phyloP scores from a whole-genome alignment of 805 yeast species.

The Candida namnaoensis region DNA sequence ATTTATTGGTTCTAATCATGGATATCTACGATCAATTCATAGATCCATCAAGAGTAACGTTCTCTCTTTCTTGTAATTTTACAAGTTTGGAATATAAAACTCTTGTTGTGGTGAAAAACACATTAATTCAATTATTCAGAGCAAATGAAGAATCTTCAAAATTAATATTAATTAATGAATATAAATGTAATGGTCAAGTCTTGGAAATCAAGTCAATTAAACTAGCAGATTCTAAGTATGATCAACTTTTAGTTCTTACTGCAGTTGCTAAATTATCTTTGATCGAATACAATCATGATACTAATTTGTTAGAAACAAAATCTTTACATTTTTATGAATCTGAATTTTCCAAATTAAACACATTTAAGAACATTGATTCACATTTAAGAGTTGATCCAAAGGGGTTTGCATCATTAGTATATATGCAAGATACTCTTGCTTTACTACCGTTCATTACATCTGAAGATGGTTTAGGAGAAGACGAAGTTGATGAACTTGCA shows the following conservation, averaged over 20 bases:
- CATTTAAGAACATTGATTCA: constrained; percentile 26
- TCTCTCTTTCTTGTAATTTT: constrained; percentile 45
- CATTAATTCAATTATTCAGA: constrained; percentile 36
- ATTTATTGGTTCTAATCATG: constrained; percentile 31
- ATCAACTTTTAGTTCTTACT: constrained; percentile 59
- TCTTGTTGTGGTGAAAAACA: constrained; percentile 63
- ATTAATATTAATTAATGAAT: constrained; percentile 48
- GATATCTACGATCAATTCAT: constrained; percentile 72
- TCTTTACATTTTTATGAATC: constrained; percentile 86
- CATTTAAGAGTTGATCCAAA: constrained; percentile 44
- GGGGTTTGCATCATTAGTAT: constrained; percentile 43
- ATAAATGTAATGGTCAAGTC: constrained; percentile 61
- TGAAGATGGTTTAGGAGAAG: constrained; percentile 29
- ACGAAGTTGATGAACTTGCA: constrained; percentile 20
- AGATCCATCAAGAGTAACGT: constrained; percentile 68
- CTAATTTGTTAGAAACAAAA: constrained; percentile 52
- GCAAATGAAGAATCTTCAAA: constrained; percentile 12
- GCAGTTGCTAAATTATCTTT: constrained; percentile 72
- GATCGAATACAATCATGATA: constrained; percentile 54
- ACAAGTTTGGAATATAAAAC: constrained; percentile 32
- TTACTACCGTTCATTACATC: constrained; percentile 53
- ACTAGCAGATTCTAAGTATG: constrained; percentile 40
- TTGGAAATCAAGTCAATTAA: constrained; percentile 45
- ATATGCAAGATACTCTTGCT: constrained; percentile 61
- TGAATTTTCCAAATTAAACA: constrained; percentile 41